Evolutionary conservation across 2,329 filamentous ascomycete species (phyloP), one percentile per base, ranked within the genome.

Genomic region (Fusarium veterinarium): DNA sequence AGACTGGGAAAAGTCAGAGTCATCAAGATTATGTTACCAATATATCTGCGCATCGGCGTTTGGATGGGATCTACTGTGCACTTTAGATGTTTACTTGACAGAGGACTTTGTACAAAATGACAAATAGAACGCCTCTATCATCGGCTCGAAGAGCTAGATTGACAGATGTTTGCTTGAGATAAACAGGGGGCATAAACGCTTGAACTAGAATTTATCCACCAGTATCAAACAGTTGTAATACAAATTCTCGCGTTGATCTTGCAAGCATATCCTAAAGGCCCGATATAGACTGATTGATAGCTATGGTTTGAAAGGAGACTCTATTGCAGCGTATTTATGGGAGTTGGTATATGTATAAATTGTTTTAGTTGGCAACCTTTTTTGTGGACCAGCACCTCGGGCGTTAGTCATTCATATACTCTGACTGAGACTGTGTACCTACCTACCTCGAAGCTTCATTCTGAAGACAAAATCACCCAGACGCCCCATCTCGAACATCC

Each of bases 391-490:
- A 35, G 30, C 48, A 35, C 48, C n/a, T 25, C 16, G n/a, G 30
- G 17, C 48, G 16, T 51, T 35, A 51, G 48, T 51, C 46, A 49
- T 49, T 33, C 44, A 49, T 16, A 31, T n/a, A 17, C 14, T 31
- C 51, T 72, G 56, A 56, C 42, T 69, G 64, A 60, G 49, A 72
- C 46, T 58, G 51, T 65, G 41, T 28, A 49, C 46, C 28, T 28
- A 28, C 28, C 28, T 28, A 28, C 28, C 9, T 31, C n/a, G n/a
- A 17, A 42, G n/a, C 33, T 31, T 19, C 51, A 38, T 13, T 38
- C 25, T 23, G 13, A 35, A 67, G 38, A 41, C 20, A 69, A 58
- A 67, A 64, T 55, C 71, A 74, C 67, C 58, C 68, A 60, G 53
- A 58, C 19, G 53, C 28, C 37, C 16, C 30, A 31, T 46, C 30